Evolutionary conservation across 768 basidiomycete species (phyloP).

Genomic region (Neoboletus subvelutipes): DNA sequence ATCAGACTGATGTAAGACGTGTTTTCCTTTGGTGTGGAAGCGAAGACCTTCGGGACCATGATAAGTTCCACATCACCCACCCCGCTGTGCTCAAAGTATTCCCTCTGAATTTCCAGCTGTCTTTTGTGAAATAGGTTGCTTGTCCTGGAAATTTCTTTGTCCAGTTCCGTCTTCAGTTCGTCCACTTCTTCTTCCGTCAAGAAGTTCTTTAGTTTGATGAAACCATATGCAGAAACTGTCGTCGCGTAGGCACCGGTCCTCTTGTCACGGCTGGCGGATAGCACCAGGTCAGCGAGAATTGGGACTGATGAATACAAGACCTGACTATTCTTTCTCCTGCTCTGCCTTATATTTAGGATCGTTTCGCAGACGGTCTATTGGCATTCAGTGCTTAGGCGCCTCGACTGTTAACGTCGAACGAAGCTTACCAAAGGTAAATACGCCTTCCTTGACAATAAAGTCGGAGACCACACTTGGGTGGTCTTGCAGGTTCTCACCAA

Average conservation of each 20-base stretch:
- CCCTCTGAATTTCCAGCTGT: constrained; percentile 14
- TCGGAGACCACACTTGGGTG: constrained; percentile 12
- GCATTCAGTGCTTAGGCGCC: not conserved
- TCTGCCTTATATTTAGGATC: constrained; percentile 8
- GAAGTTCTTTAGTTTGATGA: constrained; percentile 19
- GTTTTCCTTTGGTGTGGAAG: constrained; percentile 3
- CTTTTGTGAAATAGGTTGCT: constrained; percentile 9
- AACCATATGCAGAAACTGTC: constrained; percentile 15
- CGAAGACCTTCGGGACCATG: constrained; percentile 18
- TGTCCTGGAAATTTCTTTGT: constrained; percentile 3
- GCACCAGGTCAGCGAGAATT: not conserved
- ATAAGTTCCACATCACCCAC: constrained; percentile 19
- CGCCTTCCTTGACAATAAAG: constrained; percentile 13
- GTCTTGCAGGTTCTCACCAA: constrained; percentile 23
- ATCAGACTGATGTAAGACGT: constrained; percentile 14
- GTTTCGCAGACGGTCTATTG: constrained; percentile 13
- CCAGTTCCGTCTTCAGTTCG: constrained; percentile 14
- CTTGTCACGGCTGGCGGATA: constrained; percentile 4
- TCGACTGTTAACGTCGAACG: not conserved
- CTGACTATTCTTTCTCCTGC: constrained; percentile 19
- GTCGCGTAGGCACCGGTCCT: constrained; percentile 19
- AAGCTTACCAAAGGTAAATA: constrained; percentile 16
- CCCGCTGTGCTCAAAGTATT: constrained; percentile 1
- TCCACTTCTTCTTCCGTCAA: constrained; percentile 8
- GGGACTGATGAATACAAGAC: not conserved